Base-by-base conservation (phyloP, 352 stramenopile species). In the Pythium insidiosum region DNA sequence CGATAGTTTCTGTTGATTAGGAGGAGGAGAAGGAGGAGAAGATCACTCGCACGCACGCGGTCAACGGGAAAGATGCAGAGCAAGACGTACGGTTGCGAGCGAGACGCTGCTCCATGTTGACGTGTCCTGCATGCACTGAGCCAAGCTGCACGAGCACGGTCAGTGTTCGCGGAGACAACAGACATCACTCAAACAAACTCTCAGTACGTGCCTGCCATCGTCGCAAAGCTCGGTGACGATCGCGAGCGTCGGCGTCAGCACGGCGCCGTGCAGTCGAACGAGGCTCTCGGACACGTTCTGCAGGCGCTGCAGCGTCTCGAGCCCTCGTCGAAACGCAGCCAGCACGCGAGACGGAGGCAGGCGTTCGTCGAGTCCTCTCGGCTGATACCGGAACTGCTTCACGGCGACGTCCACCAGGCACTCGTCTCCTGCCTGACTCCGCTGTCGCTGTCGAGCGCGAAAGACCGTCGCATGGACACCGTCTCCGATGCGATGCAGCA, bases 381-480 rank as follows among this genome's bases (percentile, higher is more conserved):
- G 28, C 28, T 37, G 22, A n/a, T 55, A 61, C 38, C 52, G 45
- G 22, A 51, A 61, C 23, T 61, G 45, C 41, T 61, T 61, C 52
- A 61, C 51, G 1, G 52, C 52, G 0, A 44, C 26, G 19, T 61
- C 51, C 16, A 22, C n/a, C 7, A 34, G n/a, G n/a, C n/a, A n/a
- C n/a, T n/a, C n/a, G n/a, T n/a, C n/a, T n/a, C n/a, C n/a, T n/a
- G n/a, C n/a, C n/a, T n/a, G n/a, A n/a, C n/a, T n/a, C n/a, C n/a
- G n/a, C n/a, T n/a, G n/a, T n/a, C n/a, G n/a, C n/a, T 51, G 13
- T 30, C 29, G 45, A 1, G 20, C 52, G 30, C 29, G 52, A 9
- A 30, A 50, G 6, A 61, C 52, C 4, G 13, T 43, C 0, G 52
- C 52, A 35, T 61, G 52, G 38, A 61, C 35, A 5, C 52, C 52